These are phyloP conservation scores for Calocera viscosa DNA, from an alignment of 768 basidiomycete genomes.

Conservation along the genomic window DNA sequence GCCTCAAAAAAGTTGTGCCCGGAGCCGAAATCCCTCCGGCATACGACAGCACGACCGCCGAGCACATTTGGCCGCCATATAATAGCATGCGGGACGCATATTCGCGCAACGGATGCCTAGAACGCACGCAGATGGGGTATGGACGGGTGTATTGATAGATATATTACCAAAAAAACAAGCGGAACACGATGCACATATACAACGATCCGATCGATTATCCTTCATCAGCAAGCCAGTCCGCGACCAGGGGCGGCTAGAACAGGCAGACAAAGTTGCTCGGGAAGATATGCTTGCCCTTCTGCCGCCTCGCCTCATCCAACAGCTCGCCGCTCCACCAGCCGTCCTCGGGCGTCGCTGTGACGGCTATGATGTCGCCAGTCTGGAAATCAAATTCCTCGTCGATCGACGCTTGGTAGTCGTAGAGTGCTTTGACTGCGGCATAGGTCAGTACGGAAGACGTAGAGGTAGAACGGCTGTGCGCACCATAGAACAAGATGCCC, in stretches of 20 bases:
- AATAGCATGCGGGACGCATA: too few species aligned
- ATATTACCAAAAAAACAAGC: too few species aligned
- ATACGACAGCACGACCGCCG: too few species aligned
- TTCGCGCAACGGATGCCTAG: too few species aligned
- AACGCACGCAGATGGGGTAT: too few species aligned
- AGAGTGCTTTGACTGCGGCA: conserved; percentile 68
- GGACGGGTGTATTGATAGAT: too few species aligned
- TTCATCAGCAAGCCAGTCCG: neutral
- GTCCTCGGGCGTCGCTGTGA: conserved; percentile 85
- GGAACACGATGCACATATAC: too few species aligned
- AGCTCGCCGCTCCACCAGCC: conserved; percentile 96
- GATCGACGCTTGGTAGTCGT: conserved; percentile 71
- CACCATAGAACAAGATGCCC: conserved; percentile 79
- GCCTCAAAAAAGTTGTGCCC: neutral
- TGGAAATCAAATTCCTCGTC: conserved; percentile 97
- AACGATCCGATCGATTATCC: neutral
- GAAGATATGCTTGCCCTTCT: conserved; percentile 64
- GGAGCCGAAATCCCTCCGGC: too few species aligned
- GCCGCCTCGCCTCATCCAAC: conserved; percentile 60
- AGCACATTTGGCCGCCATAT: too few species aligned
- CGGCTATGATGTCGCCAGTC: conserved; percentile 86
- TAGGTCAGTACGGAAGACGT: conserved; percentile 10
- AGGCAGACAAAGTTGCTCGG: conserved; percentile 80
- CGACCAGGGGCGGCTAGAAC: conserved; percentile 33
- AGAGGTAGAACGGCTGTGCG: conserved; percentile 23